These are phyloP conservation scores for Pseudocercospora eumusae DNA, from an alignment of 2,329 filamentous ascomycete genomes.

Conservation along the genomic window DNA sequence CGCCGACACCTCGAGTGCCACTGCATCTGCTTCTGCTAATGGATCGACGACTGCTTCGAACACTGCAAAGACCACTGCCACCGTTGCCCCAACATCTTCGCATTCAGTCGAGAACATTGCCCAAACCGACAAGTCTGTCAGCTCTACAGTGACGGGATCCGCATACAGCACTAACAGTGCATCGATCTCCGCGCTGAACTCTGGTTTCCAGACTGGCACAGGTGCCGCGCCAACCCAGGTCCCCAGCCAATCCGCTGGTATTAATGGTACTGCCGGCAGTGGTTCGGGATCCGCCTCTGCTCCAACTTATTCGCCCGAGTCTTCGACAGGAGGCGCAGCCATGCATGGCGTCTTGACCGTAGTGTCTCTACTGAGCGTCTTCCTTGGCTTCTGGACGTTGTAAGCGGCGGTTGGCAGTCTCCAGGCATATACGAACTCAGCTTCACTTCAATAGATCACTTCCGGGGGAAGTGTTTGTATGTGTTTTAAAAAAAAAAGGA, in stretches of 20 bases:
- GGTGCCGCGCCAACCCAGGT: constrained; percentile 24
- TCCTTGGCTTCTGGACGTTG: constrained; percentile 28
- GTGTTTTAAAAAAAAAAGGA: background rate
- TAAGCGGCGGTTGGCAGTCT: constrained; percentile 13
- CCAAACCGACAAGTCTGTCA: constrained; percentile 28
- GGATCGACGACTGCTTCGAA: constrained; percentile 16
- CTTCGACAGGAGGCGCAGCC: constrained; percentile 25
- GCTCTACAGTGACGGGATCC: constrained; percentile 31
- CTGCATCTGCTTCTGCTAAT: constrained; percentile 14
- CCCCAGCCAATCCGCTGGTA: constrained; percentile 13
- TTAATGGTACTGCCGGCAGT: constrained; percentile 18
- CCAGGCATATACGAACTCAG: background rate
- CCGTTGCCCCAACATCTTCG: constrained; percentile 35
- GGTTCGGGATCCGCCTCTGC: constrained; percentile 10
- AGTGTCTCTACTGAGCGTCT: constrained; percentile 32
- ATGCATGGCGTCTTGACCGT: constrained; percentile 20
- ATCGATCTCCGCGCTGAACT: constrained; percentile 31
- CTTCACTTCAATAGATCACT: background rate
- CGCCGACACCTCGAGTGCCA: constrained; percentile 24
- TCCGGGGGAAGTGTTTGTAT: background rate
- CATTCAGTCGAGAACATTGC: constrained; percentile 30
- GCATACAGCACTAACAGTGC: constrained; percentile 33
- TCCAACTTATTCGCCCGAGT: constrained; percentile 17
- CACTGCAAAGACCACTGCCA: constrained; percentile 27
- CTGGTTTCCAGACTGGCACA: constrained; percentile 16